Evolutionary conservation across 2,329 filamentous ascomycete species (phyloP).

Genomic region (Diaporthe vexans): DNA sequence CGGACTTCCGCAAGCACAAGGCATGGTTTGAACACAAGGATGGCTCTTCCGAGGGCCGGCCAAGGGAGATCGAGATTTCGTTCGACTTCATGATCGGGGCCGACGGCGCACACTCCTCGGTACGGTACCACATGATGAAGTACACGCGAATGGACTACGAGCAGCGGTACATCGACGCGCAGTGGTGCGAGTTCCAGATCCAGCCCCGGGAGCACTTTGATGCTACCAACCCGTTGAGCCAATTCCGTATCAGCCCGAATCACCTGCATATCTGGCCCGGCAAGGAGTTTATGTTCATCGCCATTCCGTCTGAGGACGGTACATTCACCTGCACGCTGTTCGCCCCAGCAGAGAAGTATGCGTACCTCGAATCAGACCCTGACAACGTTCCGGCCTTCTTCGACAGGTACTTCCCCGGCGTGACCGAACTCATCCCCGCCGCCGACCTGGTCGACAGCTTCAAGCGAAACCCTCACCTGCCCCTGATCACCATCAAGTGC

Average conservation of each 20-base stretch:
- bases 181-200: constrained; percentile 98
- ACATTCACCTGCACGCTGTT: constrained; percentile 97
- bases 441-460: constrained; percentile 82
- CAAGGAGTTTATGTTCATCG: constrained; percentile 97
- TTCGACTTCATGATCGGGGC: constrained; percentile 96
- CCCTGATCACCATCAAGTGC: constrained; percentile 94
- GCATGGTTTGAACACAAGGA: constrained; percentile 86
- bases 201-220: constrained; percentile 59
- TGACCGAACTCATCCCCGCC: constrained; percentile 78
- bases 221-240: constrained; percentile 52
- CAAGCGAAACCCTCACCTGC: constrained; percentile 85
- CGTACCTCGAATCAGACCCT: constrained; percentile 74
- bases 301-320: constrained; percentile 87
- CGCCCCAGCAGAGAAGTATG: constrained; percentile 79
- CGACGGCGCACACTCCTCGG: constrained; percentile 93
- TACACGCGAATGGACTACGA: constrained; percentile 90
- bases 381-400: constrained; percentile 79
- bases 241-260: constrained; percentile 88
- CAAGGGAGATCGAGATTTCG: constrained; percentile 81
- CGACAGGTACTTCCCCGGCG: constrained; percentile 86
- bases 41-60: constrained; percentile 57
- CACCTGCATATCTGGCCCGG: constrained; percentile 99
- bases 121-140: constrained; percentile 96
- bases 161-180: constrained; percentile 94
- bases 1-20: constrained; percentile 82